Evolutionary conservation across 169 alveolate species (phyloP).

Genomic region (Plasmodium billcollinsi): DNA sequence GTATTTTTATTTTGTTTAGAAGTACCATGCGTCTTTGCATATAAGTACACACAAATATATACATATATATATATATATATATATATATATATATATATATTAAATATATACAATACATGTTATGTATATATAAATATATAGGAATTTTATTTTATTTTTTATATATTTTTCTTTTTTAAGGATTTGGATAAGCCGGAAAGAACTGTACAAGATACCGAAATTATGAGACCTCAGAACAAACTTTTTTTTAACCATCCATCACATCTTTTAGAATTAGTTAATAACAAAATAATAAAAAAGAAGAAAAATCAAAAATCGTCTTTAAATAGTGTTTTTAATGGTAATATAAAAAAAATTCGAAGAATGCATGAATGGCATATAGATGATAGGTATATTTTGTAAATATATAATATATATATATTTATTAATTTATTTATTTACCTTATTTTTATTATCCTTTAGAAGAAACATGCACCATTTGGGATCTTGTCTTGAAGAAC

Average conservation of each 20-base stretch:
- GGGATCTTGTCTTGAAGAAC: conserved; percentile 21
- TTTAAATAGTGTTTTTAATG: not conserved
- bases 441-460: not conserved
- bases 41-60: not conserved
- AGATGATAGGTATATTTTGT: too few species aligned
- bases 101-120: not conserved
- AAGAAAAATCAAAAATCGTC: not conserved
- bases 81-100: not conserved
- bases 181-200: not conserved
- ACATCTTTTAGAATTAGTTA: conserved; percentile 46
- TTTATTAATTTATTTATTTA: not conserved
- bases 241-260: conserved; percentile 48
- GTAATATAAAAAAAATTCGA: not conserved
- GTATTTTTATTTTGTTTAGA: too few species aligned
- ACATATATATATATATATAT: not conserved
- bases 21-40: not conserved
- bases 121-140: not conserved
- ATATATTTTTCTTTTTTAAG: not conserved
- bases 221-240: conserved; percentile 21
- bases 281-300: conserved; percentile 25
- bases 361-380: not conserved
- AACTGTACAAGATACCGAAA: conserved; percentile 30
- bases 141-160: not conserved
- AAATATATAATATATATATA: not conserved
- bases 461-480: conserved; percentile 6